Conservation (phyloP, 2,329 filamentous ascomycete species). For the Tolypocladium pustulatum region DNA sequence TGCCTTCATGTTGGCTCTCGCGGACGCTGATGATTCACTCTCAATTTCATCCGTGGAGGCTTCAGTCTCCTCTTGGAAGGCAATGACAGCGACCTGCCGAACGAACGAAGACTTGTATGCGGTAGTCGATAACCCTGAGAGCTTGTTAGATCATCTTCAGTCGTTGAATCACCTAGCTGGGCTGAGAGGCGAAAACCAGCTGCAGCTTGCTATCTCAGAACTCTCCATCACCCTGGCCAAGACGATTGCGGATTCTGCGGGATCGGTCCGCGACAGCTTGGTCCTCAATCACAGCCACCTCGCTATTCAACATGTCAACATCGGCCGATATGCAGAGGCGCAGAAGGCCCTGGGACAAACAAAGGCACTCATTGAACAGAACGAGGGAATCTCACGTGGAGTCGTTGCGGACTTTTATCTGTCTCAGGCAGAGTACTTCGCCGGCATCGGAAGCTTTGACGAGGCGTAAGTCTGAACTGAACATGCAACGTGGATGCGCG, state of each 20-base stretch:
- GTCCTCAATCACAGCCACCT: conserved; percentile 36
- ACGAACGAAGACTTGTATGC: conserved; percentile 29
- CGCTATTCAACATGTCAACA: conserved; percentile 40
- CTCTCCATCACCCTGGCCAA: conserved; percentile 32
- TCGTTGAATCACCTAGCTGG: conserved; percentile 40
- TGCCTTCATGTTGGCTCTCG: conserved; percentile 32
- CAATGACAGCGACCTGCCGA: conserved; percentile 26
- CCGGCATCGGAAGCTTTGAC: conserved; percentile 54
- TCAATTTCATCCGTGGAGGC: conserved; percentile 20
- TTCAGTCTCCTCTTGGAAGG: conserved; percentile 33
- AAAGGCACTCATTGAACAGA: conserved; percentile 32
- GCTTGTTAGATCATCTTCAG: conserved; percentile 37
- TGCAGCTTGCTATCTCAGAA: conserved; percentile 36
- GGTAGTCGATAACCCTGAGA: conserved; percentile 37
- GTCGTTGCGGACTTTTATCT: conserved; percentile 49
- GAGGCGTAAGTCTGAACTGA: conserved; percentile 36
- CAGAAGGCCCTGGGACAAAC: conserved; percentile 46
- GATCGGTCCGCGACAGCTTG: conserved; percentile 25
- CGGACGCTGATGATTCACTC: conserved; percentile 21
- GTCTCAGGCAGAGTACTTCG: conserved; percentile 62
- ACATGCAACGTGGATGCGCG: background rate
- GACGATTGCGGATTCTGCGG: conserved; percentile 15
- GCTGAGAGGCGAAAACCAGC: conserved; percentile 35
- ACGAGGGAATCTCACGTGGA: conserved; percentile 26
- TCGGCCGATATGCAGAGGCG: conserved; percentile 42